These are phyloP conservation scores for Lactarius tabidus DNA, from an alignment of 768 basidiomycete species.

Conservation along the genomic window DNA sequence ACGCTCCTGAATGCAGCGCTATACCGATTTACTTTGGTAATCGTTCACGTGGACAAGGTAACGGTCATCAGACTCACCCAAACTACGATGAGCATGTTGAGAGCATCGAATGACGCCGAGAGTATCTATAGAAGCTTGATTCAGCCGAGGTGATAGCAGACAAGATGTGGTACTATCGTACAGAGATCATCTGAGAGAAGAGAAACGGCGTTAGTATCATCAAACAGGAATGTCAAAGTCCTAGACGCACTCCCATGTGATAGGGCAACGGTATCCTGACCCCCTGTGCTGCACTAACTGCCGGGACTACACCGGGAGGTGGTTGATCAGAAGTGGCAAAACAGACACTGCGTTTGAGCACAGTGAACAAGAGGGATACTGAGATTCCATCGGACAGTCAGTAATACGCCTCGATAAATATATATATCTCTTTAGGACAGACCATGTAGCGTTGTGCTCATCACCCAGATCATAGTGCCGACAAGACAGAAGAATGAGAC, in stretches of 20 bases:
- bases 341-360: conserved; percentile 6
- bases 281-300: too few relatives aligned
- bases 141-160: neutral
- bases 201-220: neutral
- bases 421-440: neutral
- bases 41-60: neutral
- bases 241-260: conserved; percentile 17
- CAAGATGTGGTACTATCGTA: neutral
- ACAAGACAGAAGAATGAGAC: conserved; percentile 3
- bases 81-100: conserved; percentile 16
- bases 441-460: conserved; percentile 1
- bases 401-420: neutral
- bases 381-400: neutral
- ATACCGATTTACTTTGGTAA: neutral
- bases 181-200: conserved; percentile 10
- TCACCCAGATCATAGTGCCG: conserved; percentile 11
- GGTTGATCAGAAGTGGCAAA: conserved; percentile 11
- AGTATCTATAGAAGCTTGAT: conserved; percentile 1
- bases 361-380: conserved; percentile 1
- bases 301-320: too few relatives aligned
- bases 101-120: conserved; percentile 10
- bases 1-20: conserved; percentile 17
- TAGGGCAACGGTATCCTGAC: neutral
- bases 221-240: neutral
- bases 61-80: neutral